Conservation (phyloP, 2,329 filamentous ascomycete species). For the Trematosphaeria pertusa region DNA sequence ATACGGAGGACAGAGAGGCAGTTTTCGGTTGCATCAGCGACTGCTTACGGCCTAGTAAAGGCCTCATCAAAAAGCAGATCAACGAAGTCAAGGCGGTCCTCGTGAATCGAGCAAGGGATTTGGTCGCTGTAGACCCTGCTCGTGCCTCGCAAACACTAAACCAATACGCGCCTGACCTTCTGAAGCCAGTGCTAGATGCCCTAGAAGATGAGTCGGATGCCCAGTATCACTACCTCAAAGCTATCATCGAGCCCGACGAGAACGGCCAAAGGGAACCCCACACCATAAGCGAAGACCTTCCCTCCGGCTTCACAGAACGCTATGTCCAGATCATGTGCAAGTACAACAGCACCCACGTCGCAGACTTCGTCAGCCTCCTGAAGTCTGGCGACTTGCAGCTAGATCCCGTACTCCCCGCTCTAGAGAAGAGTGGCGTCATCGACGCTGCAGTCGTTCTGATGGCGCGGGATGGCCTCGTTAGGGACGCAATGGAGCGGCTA, state of each 20-base stretch:
- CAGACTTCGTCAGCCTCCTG: conserved; percentile 79
- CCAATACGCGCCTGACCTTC: conserved; percentile 66
- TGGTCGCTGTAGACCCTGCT: conserved; percentile 71
- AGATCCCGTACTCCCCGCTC: conserved; percentile 79
- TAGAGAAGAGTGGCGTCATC: conserved; percentile 88
- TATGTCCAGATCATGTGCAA: conserved; percentile 93
- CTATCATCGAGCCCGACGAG: conserved; percentile 71
- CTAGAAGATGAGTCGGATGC: conserved; percentile 66
- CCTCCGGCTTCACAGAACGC: conserved; percentile 73
- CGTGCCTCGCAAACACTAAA: conserved; percentile 71
- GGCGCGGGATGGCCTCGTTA: conserved; percentile 83
- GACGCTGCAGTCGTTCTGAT: conserved; percentile 93
- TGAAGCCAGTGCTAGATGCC: conserved; percentile 69
- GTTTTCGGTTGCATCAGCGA: conserved; percentile 82
- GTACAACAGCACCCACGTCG: conserved; percentile 82
- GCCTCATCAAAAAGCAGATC: conserved; percentile 72
- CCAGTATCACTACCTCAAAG: conserved; percentile 78
- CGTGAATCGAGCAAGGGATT: conserved; percentile 67
- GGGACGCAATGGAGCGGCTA: conserved; percentile 83
- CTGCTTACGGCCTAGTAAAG: conserved; percentile 71
- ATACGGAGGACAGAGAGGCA: conserved; percentile 74
- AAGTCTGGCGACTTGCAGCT: conserved; percentile 80
- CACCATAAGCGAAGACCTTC: conserved; percentile 32
- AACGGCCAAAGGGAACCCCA: conserved; percentile 34
- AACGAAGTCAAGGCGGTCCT: conserved; percentile 74